A percentile compares a stretch with the other conserved stretches of the same genome.
phyloP scores from a whole-genome alignment of 1,284 basidiomycete species.

The Cutaneotrichosporon spelunceum region DNA sequence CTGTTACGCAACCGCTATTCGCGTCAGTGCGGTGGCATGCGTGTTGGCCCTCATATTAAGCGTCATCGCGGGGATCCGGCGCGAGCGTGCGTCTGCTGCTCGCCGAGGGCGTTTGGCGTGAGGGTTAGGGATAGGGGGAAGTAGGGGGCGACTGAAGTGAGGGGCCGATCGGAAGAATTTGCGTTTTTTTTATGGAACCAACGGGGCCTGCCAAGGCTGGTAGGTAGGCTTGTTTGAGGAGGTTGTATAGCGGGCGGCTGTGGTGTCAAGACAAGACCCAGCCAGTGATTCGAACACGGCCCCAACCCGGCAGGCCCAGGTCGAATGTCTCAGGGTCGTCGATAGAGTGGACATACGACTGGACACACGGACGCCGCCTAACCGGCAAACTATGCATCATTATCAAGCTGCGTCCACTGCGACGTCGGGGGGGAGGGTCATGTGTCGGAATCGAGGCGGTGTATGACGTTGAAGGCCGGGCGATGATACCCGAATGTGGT shows the following conservation, averaged over 20 bases:
- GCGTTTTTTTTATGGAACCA: not conserved
- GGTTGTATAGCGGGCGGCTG: not conserved
- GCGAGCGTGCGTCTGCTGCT: slow-evolving; percentile 32
- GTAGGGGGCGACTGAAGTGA: not conserved
- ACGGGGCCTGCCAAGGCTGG: not conserved
- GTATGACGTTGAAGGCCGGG: not conserved
- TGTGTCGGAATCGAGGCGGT: not conserved
- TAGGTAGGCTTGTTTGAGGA: not conserved
- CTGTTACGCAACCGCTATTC: slow-evolving; percentile 49
- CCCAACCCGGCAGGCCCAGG: not conserved
- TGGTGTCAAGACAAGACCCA: not conserved
- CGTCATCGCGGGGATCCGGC: slow-evolving; percentile 37
- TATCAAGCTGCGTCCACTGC: no score
- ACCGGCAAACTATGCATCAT: no score
- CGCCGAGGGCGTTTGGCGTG: slow-evolving; percentile 11
- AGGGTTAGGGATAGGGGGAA: not conserved
- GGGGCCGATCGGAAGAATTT: not conserved
- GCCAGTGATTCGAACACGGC: not conserved
- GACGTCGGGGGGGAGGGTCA: not conserved
- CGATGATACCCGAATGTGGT: not conserved
- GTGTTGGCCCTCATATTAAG: slow-evolving; percentile 41
- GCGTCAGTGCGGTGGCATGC: slow-evolving; percentile 38
- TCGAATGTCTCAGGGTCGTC: no score
- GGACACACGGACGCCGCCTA: no score
- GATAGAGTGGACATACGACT: no score